A percentile compares a stretch with the other conserved stretches of the same genome.
Conservation (phyloP, 805 yeast species). For the Saccharomycopsis selenospora region DNA sequence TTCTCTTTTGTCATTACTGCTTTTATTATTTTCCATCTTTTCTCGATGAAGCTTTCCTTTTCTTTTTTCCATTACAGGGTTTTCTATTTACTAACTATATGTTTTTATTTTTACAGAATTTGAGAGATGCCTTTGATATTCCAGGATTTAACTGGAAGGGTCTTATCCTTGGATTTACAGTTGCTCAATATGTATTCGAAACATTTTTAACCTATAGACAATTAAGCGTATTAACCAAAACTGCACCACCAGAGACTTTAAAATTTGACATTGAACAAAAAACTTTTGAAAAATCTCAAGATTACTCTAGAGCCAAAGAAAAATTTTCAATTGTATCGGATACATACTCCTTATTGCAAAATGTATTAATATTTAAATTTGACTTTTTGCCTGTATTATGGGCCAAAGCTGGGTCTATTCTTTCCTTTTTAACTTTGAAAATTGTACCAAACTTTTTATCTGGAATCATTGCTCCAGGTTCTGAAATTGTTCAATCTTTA, state of each 20-base stretch:
- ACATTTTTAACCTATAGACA: slow-evolving; percentile 72
- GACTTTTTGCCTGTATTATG: slow-evolving; percentile 63
- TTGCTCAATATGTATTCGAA: slow-evolving; percentile 70
- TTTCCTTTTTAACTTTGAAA: slow-evolving; percentile 20
- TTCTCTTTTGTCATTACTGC: no score
- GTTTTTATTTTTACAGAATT: slow-evolving; percentile 26
- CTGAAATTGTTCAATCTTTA: slow-evolving; percentile 66
- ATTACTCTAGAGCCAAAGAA: slow-evolving; percentile 73
- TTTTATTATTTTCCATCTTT: neutral
- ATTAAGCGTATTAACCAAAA: slow-evolving; percentile 51
- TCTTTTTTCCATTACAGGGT: neutral
- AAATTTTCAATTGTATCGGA: slow-evolving; percentile 55
- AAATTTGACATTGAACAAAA: slow-evolving; percentile 61
- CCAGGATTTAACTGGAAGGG: slow-evolving; percentile 76
- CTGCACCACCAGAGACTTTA: slow-evolving; percentile 61
- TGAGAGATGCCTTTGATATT: slow-evolving; percentile 51
- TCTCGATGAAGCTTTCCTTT: neutral
- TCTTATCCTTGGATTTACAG: slow-evolving; percentile 64
- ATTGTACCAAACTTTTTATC: slow-evolving; percentile 8
- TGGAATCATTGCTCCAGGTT: slow-evolving; percentile 33
- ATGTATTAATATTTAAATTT: slow-evolving; percentile 47
- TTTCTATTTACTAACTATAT: slow-evolving; percentile 13
- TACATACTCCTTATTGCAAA: slow-evolving; percentile 45
- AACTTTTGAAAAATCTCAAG: slow-evolving; percentile 69
- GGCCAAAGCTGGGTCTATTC: slow-evolving; percentile 38